Base-by-base conservation (phyloP, 495 filamentous ascomycete species). In the Terfezia boudieri region DNA sequence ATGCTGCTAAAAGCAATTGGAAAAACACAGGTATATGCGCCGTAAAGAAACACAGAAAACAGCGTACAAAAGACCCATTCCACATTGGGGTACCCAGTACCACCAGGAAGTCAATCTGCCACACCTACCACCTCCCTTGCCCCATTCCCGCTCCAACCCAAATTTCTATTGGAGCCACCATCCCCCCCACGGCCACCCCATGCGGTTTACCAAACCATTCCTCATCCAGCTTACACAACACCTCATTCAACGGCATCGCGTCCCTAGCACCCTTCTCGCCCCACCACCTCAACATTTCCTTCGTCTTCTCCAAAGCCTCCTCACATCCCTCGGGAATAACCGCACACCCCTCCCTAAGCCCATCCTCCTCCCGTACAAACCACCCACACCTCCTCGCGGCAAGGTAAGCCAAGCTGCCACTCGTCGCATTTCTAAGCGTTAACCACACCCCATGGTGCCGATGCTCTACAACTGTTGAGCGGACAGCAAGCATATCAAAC, bases 381-480 rank as follows among this genome's bases (percentile, higher is more conserved):
- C 12, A 14, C 12, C 41, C 41, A 11, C 38, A 50, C 22, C 53
- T 61, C 53, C 26, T 55, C 37, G 60, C 60, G 5, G 55, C 60
- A 6, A 61, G 55, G 9, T 61, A 55, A 22, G 61, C 60, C 32
- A 61, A 56, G 5, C 59, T 61, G 14, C 58, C 55, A 14, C 36
- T 52, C 32, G 59, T 58, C 36, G 61, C 16, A n/a, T 55, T 59
- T 8, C 60, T 57, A 43, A 61, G 26, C 14, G 60, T 53, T 49
- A 61, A 26, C 60, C 60, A 61, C 16, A 59, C 60, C 6, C 60
- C 60, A 36, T 61, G 60, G 14, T 61, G 60, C 11, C 60, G 52
- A 26, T 61, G 60, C 22, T 55, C 61, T 32, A 61, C 58, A 41
- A 61, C 60, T 46, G 61, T 61, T 10, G 59, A 58, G 35, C 57